Conservation (phyloP, 768 basidiomycete species). For the Hypsizygus marmoreus region DNA sequence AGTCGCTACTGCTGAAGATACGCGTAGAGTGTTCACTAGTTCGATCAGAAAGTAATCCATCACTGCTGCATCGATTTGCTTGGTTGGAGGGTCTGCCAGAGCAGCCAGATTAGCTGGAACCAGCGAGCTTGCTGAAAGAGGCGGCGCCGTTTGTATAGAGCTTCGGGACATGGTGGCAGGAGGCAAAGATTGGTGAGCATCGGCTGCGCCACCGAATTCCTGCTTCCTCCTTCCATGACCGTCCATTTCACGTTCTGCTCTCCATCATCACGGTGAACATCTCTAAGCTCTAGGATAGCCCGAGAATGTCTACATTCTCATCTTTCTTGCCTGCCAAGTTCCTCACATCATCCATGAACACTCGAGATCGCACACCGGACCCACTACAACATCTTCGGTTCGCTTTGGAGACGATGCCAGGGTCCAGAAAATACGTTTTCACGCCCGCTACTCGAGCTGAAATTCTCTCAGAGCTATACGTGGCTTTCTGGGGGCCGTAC, state of each 20-base stretch:
- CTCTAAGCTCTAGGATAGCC: conserved; percentile 5
- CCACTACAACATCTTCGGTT: conserved; percentile 74
- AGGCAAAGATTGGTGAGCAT: conserved; percentile 10
- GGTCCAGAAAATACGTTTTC: conserved; percentile 76
- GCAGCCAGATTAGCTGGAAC: conserved; percentile 40
- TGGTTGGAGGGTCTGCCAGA: conserved; percentile 64
- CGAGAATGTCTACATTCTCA: conserved; percentile 25
- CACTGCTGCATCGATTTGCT: conserved; percentile 63
- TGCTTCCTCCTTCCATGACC: conserved; percentile 12
- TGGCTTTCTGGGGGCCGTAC: conserved; percentile 80
- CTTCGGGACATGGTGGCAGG: conserved; percentile 31
- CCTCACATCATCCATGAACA: conserved; percentile 51
- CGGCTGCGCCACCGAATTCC: background rate
- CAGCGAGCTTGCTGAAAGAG: conserved; percentile 24
- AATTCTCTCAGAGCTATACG: conserved; percentile 80
- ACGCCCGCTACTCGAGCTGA: conserved; percentile 74
- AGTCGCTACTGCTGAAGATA: conserved; percentile 73
- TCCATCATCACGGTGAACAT: background rate
- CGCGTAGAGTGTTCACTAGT: conserved; percentile 70
- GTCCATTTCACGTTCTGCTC: conserved; percentile 7
- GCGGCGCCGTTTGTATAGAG: conserved; percentile 31
- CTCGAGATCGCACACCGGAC: conserved; percentile 58
- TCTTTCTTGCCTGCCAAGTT: conserved; percentile 51
- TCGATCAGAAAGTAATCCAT: conserved; percentile 91
- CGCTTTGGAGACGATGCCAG: conserved; percentile 79